Evolutionary conservation across 192 early-diverging fungal species (phyloP).

Genomic region (Coemansia erecta): DNA sequence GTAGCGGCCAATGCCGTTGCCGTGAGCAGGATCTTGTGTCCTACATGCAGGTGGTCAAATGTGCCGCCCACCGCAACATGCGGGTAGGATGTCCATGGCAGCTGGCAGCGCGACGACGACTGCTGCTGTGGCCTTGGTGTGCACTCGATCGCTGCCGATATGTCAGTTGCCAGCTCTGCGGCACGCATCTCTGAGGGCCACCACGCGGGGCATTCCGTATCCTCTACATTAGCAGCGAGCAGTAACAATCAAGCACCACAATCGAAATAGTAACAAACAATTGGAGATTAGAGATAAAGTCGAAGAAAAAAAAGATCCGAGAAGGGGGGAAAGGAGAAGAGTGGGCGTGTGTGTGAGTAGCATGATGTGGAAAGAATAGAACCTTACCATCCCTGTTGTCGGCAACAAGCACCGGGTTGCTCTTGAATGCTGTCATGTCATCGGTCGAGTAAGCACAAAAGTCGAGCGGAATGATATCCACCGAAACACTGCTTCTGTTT

Average conservation of each 20-base stretch:
- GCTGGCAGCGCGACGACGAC: constrained; percentile 8
- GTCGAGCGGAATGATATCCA: constrained; percentile 39
- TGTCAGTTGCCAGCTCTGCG: constrained; percentile 2
- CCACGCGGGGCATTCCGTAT: constrained; percentile 28
- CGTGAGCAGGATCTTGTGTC: constrained; percentile 91
- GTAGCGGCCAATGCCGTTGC: constrained; percentile 70
- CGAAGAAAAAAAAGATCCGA: not conserved
- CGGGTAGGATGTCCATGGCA: constrained; percentile 33
- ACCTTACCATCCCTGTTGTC: constrained; percentile 13
- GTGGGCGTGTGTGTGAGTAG: not conserved
- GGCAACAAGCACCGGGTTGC: constrained; percentile 12
- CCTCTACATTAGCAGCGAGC: constrained; percentile 10
- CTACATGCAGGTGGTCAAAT: constrained; percentile 95
- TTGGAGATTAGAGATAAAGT: not conserved
- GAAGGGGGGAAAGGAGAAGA: not conserved
- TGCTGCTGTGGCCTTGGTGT: not conserved
- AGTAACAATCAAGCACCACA: not conserved
- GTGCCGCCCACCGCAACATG: constrained; percentile 79
- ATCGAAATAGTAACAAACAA: constrained; percentile 10
- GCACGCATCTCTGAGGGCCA: constrained; percentile 34
- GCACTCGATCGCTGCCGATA: not conserved
- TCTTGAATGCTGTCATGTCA: constrained; percentile 32
- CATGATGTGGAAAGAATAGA: not conserved
- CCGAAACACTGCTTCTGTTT: not conserved
- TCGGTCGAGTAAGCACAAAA: constrained; percentile 44